Percentiles rank a stretch among this genome's conserved stretches.
phyloP scores from a whole-genome alignment of 495 filamentous ascomycete genomes.

The Glonium stellatum region DNA sequence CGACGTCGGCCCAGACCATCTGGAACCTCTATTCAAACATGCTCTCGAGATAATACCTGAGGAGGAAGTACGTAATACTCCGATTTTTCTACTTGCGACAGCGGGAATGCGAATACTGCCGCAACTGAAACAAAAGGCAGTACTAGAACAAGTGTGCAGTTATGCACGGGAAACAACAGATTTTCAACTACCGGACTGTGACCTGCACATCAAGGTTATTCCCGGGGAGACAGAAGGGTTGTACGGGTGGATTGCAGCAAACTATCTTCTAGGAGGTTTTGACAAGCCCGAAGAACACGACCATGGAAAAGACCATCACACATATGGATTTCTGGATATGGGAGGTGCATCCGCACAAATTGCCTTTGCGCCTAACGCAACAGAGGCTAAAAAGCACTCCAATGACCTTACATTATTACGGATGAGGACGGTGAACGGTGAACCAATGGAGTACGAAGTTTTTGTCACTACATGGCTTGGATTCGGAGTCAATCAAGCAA shows the following conservation, averaged over 20 bases:
- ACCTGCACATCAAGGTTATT: slow-evolving; percentile 87
- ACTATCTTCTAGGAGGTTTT: slow-evolving; percentile 92
- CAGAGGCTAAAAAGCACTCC: slow-evolving; percentile 82
- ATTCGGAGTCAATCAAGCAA: slow-evolving; percentile 88
- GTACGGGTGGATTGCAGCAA: slow-evolving; percentile 99
- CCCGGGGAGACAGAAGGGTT: slow-evolving; percentile 94
- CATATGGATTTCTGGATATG: slow-evolving; percentile 98
- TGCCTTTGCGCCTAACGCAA: slow-evolving; percentile 90
- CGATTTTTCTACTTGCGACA: slow-evolving; percentile 90
- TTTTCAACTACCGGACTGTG: slow-evolving; percentile 86
- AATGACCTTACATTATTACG: slow-evolving; percentile 83
- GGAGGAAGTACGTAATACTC: slow-evolving; percentile 72
- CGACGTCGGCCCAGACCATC: slow-evolving; percentile 71
- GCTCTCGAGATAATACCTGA: slow-evolving; percentile 75
- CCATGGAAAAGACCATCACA: slow-evolving; percentile 84
- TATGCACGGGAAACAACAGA: slow-evolving; percentile 72
- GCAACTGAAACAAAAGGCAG: slow-evolving; percentile 56
- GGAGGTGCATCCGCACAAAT: slow-evolving; percentile 96
- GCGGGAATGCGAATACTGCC: slow-evolving; percentile 94
- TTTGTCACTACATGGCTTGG: slow-evolving; percentile 97
- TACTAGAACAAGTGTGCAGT: slow-evolving; percentile 73
- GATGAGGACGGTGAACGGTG: slow-evolving; percentile 72
- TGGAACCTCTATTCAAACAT: slow-evolving; percentile 72
- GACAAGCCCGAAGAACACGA: slow-evolving; percentile 66
- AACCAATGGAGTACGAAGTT: slow-evolving; percentile 68